These are phyloP conservation scores for Irpex sp. DNA, from an alignment of 1,284 basidiomycete genomes.

Conservation along the genomic window DNA sequence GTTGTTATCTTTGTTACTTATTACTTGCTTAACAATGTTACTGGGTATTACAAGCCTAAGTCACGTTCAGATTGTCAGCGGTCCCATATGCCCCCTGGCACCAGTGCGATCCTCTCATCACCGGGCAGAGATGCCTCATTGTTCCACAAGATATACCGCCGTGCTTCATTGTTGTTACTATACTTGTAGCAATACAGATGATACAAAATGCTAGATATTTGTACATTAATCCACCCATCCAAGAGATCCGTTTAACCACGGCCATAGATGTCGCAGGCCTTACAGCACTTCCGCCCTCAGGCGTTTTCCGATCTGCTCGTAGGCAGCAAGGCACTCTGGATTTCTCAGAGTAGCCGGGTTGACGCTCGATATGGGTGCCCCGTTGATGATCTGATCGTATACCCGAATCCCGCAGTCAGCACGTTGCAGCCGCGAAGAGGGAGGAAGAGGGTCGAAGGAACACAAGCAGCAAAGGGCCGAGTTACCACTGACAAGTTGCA, in stretches of 20 bases:
- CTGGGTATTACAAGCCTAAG: no score
- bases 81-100: no score
- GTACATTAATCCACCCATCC: neutral
- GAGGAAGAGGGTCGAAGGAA: neutral
- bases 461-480: slow-evolving; percentile 12
- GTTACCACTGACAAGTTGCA: neutral
- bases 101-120: no score
- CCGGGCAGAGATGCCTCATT: neutral
- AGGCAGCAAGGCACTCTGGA: slow-evolving; percentile 69
- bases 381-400: slow-evolving; percentile 70
- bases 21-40: no score
- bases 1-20: no score
- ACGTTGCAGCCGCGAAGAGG: slow-evolving; percentile 2
- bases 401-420: slow-evolving; percentile 5
- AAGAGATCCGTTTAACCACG: neutral
- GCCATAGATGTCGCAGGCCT: neutral
- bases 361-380: slow-evolving; percentile 64
- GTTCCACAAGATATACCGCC: neutral
- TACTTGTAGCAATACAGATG: neutral
- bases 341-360: slow-evolving; percentile 79
- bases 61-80: no score
- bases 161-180: no score
- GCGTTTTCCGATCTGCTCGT: slow-evolving; percentile 50
- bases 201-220: neutral
- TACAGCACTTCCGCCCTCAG: slow-evolving; percentile 18